Evolutionary conservation across 1,284 basidiomycete genomes (phyloP).

Genomic region (Trichosporon ovoides): DNA sequence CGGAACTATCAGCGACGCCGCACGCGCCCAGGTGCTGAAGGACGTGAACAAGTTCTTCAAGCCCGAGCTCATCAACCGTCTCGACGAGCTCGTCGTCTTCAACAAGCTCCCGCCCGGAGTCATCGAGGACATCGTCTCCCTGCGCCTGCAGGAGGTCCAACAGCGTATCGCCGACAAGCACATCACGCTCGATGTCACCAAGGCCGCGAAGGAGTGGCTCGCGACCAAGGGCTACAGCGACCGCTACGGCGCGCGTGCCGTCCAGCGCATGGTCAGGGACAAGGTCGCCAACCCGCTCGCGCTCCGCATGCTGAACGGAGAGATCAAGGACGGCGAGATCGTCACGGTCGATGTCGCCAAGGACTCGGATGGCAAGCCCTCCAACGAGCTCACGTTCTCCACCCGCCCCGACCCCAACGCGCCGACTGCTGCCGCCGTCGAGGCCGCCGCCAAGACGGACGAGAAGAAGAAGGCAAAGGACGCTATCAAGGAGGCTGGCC

Average conservation of each 20-base stretch:
- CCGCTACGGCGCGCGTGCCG: slow-evolving; percentile 76
- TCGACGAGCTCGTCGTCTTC: slow-evolving; percentile 83
- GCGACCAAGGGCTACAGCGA: slow-evolving; percentile 76
- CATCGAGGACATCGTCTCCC: slow-evolving; percentile 69
- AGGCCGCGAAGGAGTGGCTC: slow-evolving; percentile 64
- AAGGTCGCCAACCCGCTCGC: slow-evolving; percentile 74
- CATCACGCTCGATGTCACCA: slow-evolving; percentile 68
- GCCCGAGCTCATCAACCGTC: slow-evolving; percentile 82
- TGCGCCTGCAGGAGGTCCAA: slow-evolving; percentile 71
- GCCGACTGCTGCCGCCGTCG: neutral
- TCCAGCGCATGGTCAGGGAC: slow-evolving; percentile 70
- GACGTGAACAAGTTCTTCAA: slow-evolving; percentile 74
- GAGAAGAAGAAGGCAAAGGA: slow-evolving; percentile 10
- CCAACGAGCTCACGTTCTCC: slow-evolving; percentile 44
- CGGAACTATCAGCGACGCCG: slow-evolving; percentile 62
- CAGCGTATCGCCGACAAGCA: slow-evolving; percentile 59
- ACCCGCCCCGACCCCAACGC: slow-evolving; percentile 16
- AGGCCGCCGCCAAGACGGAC: neutral
- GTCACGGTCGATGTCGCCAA: slow-evolving; percentile 53
- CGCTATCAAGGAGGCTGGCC: slow-evolving; percentile 16
- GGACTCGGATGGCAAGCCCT: slow-evolving; percentile 42
- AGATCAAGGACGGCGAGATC: slow-evolving; percentile 66
- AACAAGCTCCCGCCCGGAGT: slow-evolving; percentile 73
- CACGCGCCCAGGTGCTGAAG: slow-evolving; percentile 64
- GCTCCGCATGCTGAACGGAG: slow-evolving; percentile 66